Evolutionary conservation across 192 early-diverging fungal genomes (phyloP).

Genomic region (Jimgerdemannia flammicorona): DNA sequence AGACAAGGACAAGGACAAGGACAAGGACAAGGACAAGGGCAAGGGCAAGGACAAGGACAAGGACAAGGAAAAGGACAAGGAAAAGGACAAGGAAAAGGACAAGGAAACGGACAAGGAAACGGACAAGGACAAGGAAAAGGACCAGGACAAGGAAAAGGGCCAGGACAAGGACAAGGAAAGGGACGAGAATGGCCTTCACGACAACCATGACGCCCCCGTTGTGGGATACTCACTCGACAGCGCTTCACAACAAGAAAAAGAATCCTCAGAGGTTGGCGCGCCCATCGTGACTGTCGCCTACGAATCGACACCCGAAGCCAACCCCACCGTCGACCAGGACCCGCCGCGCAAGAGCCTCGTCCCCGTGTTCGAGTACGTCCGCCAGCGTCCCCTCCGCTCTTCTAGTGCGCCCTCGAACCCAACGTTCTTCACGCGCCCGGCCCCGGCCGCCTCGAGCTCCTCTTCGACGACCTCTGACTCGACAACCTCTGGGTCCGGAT

Average conservation of each 20-base stretch:
- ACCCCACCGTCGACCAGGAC: neutral
- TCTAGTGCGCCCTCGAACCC: neutral
- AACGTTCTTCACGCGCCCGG: neutral
- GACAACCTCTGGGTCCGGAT: neutral
- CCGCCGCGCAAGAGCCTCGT: neutral
- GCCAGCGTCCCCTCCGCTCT: neutral
- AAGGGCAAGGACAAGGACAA: conserved; percentile 18
- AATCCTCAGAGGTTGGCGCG: no score
- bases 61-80: neutral
- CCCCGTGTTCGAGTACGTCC: neutral
- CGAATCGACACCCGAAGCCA: neutral
- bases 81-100: conserved; percentile 20
- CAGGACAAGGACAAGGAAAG: neutral
- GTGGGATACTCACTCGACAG: neutral
- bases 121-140: conserved; percentile 3
- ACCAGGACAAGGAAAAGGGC: conserved; percentile 20
- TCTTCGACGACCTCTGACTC: neutral
- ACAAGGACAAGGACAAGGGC: conserved; percentile 21
- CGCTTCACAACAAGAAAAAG: neutral
- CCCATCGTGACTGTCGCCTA: neutral
- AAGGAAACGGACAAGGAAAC: conserved; percentile 11
- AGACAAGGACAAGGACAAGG: conserved; percentile 8
- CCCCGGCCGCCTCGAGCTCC: neutral
- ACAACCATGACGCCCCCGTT: neutral
- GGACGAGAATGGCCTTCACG: neutral